Evolutionary conservation across 768 basidiomycete genomes (phyloP).

Genomic region (Chlorophyllum brunneum): DNA sequence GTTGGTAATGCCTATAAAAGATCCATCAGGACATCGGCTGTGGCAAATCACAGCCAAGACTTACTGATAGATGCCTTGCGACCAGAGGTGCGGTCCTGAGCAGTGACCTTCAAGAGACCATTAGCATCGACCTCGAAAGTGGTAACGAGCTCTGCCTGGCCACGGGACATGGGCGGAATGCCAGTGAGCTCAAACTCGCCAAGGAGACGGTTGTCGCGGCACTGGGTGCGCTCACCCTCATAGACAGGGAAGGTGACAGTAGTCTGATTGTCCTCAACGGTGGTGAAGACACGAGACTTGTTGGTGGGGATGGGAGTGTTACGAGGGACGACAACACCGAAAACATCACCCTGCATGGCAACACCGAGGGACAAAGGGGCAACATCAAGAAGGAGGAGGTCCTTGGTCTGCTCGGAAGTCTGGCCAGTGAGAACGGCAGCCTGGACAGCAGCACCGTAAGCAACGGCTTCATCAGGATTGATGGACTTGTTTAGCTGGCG

Average conservation of each 20-base stretch:
- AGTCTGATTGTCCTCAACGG: constrained; percentile 99
- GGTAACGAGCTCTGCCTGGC: constrained; percentile 98
- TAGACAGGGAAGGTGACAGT: constrained; percentile 99
- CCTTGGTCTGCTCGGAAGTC: constrained; percentile 98
- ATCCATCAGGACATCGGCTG: constrained; percentile 12
- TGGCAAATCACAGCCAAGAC: constrained; percentile 23
- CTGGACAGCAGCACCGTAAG: constrained; percentile 99
- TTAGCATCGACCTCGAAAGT: constrained; percentile 99
- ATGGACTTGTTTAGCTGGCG: constrained; percentile 99
- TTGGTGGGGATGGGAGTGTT: constrained; percentile 99
- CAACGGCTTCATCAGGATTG: constrained; percentile 99
- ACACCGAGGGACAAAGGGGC: constrained; percentile 98
- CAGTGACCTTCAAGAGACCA: constrained; percentile 98
- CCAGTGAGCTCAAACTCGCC: constrained; percentile 99
- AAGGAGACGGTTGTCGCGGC: constrained; percentile 97
- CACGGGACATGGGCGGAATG: constrained; percentile 98
- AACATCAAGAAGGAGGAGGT: constrained; percentile 97
- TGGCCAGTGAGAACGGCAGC: constrained; percentile 98
- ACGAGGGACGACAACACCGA: constrained; percentile 98
- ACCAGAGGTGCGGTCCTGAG: constrained; percentile 96
- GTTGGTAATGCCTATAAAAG: constrained; percentile 82
- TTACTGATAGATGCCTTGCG: constrained; percentile 97
- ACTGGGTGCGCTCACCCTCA: constrained; percentile 99
- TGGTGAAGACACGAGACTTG: constrained; percentile 98
- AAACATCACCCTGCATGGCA: constrained; percentile 99